Evolutionary conservation across 2,329 filamentous ascomycete species (phyloP), one percentile per base, ranked within the genome.

Genomic region (Emmonsiellopsis sp.): DNA sequence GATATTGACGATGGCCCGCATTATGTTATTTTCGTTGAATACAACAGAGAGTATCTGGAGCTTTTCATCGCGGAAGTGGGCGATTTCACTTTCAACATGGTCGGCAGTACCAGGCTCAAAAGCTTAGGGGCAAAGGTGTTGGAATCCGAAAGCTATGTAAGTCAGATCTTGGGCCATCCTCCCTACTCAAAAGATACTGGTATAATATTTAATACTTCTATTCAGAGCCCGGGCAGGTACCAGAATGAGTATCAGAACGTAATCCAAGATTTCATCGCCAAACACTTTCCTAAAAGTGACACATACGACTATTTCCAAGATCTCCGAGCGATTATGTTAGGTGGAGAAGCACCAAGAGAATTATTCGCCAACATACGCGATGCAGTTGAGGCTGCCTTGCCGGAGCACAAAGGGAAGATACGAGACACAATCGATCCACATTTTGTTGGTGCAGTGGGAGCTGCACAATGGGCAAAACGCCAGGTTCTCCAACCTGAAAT

Each of bases 301-400:
- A 5, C 20, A 26, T 5, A 26, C 20, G 20, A 26, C 20, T 26
- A 26, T 32, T 11, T 49, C 16, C 26, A 49, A 37, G 5, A 32
- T 16, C 32, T 30, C 16, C 48, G 15, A 34, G 50, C 38, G 32
- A 43, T 51, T 43, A 38, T 51, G 5, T 44, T 51, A 31, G 43
- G 50, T 51, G 50, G 37, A 4, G 50, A 51, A 16, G 50, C 50
- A 44, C 50, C 50, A 51, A 51, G n/a, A 16, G 11, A 32, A 30
- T n/a, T 15, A 43, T 51, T 51, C 38, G 7, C 5, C 38, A 43
- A 15, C 7, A 43, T 51, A 15, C 37, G 34, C 13, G 50, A 51
- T 15, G 50, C 50, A 10, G 35, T 51, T 43, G 10, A 30, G 13
- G 11, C 20, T 10, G 38, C 42, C 31, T 38, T 51, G 11, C 50